Conservation (phyloP, 805 yeast genomes). For the Candida dajiaensis region DNA sequence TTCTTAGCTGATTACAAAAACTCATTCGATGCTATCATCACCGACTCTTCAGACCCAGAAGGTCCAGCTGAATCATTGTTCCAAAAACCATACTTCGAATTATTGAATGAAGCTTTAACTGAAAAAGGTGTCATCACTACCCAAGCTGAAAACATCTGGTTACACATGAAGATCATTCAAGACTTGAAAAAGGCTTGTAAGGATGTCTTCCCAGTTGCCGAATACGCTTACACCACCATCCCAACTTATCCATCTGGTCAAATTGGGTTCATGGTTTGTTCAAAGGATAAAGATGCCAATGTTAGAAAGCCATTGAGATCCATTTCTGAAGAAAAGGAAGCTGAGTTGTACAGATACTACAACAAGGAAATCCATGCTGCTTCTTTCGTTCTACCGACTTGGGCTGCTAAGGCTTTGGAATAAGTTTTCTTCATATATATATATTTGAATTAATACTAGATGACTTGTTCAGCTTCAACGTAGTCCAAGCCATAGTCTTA, state of each 20-base stretch:
- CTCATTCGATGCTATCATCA: slow-evolving; percentile 90
- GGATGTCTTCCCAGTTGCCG: slow-evolving; percentile 85
- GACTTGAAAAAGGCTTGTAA: slow-evolving; percentile 77
- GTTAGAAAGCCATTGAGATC: slow-evolving; percentile 67
- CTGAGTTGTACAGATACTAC: slow-evolving; percentile 70
- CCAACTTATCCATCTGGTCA: slow-evolving; percentile 98
- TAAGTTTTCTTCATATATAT: slow-evolving; percentile 1
- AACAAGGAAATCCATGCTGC: slow-evolving; percentile 80
- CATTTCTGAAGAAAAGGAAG: slow-evolving; percentile 56
- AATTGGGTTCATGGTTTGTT: slow-evolving; percentile 96
- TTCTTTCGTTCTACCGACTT: slow-evolving; percentile 85
- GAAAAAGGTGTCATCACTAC: slow-evolving; percentile 88
- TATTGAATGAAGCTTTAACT: slow-evolving; percentile 81
- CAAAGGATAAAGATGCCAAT: slow-evolving; percentile 61
- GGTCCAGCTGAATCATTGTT: slow-evolving; percentile 95
- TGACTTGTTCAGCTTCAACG: neutral
- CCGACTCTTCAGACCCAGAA: slow-evolving; percentile 97
- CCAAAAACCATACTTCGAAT: slow-evolving; percentile 86
- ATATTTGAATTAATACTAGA: neutral
- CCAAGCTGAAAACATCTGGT: slow-evolving; percentile 94
- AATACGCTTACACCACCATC: slow-evolving; percentile 85
- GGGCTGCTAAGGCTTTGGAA: slow-evolving; percentile 59
- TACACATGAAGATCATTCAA: slow-evolving; percentile 79
- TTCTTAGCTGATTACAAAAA: slow-evolving; percentile 79
- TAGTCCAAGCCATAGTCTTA: no score